phyloP scores from a whole-genome alignment of 176 grass and related monocot species.

The Ananas comosus region DNA sequence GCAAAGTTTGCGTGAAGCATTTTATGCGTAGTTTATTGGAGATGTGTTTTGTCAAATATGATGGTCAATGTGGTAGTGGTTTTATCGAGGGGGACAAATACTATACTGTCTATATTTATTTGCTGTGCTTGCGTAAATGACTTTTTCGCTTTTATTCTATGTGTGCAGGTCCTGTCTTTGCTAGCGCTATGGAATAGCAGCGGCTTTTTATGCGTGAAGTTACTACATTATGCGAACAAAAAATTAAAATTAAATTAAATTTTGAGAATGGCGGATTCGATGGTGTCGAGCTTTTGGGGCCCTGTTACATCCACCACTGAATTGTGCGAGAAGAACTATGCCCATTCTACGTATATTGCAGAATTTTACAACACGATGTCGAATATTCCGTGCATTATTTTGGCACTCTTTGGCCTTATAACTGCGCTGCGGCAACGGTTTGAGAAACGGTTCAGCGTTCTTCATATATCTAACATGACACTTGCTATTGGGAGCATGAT shows the following conservation, averaged over 20 bases:
- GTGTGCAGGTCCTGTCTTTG: conserved; percentile 24
- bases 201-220: conserved; percentile 7
- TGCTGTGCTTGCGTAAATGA: background rate
- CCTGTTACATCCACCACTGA: conserved; percentile 71
- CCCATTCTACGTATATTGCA: conserved; percentile 60
- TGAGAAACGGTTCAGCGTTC: conserved; percentile 76
- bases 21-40: no score
- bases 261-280: conserved; percentile 53
- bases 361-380: conserved; percentile 85
- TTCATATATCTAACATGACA: conserved; percentile 79
- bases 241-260: background rate
- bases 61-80: no score
- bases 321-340: conserved; percentile 66
- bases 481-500: conserved; percentile 74
- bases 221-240: conserved; percentile 5
- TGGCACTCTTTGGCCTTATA: conserved; percentile 57
- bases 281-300: conserved; percentile 74
- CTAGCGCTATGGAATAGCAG: conserved; percentile 25
- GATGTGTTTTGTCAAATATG: no score
- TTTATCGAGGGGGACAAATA: no score
- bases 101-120: no score
- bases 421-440: conserved; percentile 62
- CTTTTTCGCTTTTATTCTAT: background rate
- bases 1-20: no score
- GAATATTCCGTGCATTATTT: conserved; percentile 56